Conservation (phyloP, 2,329 filamentous ascomycete genomes). For the Zymoseptoria brevis region DNA sequence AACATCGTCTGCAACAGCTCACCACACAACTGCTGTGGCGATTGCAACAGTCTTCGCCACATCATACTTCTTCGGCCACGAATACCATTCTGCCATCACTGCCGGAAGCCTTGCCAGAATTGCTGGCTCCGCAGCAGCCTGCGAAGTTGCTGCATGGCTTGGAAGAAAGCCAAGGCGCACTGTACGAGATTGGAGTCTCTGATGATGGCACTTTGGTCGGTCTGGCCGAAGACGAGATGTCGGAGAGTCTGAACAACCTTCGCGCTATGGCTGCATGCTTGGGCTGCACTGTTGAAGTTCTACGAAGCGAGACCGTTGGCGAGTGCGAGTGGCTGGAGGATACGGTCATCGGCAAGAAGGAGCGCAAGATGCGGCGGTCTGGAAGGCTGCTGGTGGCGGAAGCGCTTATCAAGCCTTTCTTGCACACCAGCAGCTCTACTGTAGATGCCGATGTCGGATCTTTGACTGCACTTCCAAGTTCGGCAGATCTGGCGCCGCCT, state of each 20-base stretch:
- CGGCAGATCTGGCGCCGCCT: constrained; percentile 12
- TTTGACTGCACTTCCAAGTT: constrained; percentile 7
- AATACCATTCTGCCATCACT: constrained; percentile 68
- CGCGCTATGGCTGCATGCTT: constrained; percentile 87
- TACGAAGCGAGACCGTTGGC: constrained; percentile 76
- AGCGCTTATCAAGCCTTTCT: constrained; percentile 71
- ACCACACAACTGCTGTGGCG: constrained; percentile 95
- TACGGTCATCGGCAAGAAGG: constrained; percentile 11
- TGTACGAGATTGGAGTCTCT: constrained; percentile 94
- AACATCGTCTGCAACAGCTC: constrained; percentile 78
- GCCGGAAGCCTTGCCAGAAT: constrained; percentile 56
- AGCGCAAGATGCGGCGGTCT: constrained; percentile 32
- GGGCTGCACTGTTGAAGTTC: constrained; percentile 74
- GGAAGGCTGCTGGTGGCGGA: constrained; percentile 77
- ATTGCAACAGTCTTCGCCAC: constrained; percentile 85
- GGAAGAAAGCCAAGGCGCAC: constrained; percentile 83
- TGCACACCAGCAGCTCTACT: constrained; percentile 17
- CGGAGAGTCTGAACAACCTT: constrained; percentile 79
- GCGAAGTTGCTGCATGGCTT: constrained; percentile 60
- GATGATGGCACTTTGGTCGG: constrained; percentile 90
- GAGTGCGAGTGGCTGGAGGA: constrained; percentile 66
- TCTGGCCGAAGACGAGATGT: constrained; percentile 80
- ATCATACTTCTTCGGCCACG: constrained; percentile 72
- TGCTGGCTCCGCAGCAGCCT: constrained; percentile 49
- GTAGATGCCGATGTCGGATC: neutral